Evolutionary conservation across 768 basidiomycete genomes (phyloP).

Genomic region (Flagelloscypha sp.): DNA sequence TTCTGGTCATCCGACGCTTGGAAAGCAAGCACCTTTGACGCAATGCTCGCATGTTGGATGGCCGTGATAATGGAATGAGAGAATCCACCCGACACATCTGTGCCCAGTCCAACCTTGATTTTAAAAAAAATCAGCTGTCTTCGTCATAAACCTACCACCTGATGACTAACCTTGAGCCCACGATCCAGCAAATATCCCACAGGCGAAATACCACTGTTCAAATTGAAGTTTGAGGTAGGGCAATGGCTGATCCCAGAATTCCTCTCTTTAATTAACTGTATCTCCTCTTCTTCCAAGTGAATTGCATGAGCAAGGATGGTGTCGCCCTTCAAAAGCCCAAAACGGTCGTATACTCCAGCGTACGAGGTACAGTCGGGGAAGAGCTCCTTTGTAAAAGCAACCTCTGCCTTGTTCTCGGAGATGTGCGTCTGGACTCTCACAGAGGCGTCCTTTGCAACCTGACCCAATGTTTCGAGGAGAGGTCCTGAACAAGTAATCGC

Average conservation of each 20-base stretch:
- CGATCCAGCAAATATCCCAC: conserved; percentile 73
- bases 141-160: not conserved
- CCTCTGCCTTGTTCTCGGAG: conserved; percentile 73
- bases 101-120: conserved; percentile 82
- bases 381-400: conserved; percentile 52
- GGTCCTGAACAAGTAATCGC: conserved; percentile 78
- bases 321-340: conserved; percentile 64
- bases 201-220: conserved; percentile 77
- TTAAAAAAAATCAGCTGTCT: not conserved
- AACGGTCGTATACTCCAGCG: conserved; percentile 74
- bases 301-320: conserved; percentile 88
- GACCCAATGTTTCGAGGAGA: conserved; percentile 57
- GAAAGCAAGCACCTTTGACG: conserved; percentile 68
- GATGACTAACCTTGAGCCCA: conserved; percentile 67
- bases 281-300: conserved; percentile 65
- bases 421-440: conserved; percentile 91
- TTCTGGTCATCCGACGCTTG: conserved; percentile 20
- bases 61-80: conserved; percentile 69
- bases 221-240: conserved; percentile 88
- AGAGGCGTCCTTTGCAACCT: conserved; percentile 50
- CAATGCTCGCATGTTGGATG: conserved; percentile 69
- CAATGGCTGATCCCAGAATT: conserved; percentile 85
- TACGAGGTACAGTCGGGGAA: conserved; percentile 65
- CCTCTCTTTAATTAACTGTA: conserved; percentile 56
- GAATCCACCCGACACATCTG: conserved; percentile 87